These are phyloP conservation scores for Kwoniella sp. DNA, from an alignment of 768 basidiomycete species.

Conservation along the genomic window DNA sequence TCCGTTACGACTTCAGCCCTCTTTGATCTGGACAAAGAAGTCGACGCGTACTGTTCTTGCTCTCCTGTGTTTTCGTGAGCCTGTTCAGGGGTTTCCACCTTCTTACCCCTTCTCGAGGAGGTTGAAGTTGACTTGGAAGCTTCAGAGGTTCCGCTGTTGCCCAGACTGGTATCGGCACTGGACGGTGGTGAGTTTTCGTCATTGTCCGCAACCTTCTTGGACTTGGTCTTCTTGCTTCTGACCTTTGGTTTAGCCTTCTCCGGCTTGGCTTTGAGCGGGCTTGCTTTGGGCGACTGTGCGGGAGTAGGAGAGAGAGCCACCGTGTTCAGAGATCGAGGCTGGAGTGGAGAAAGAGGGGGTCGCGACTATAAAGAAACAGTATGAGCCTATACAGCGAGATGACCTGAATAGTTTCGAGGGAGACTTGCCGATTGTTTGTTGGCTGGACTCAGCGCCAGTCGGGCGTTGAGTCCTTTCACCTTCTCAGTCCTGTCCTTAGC, in stretches of 20 bases:
- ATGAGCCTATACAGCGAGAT: not conserved
- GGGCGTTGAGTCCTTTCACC: slow-evolving; percentile 36
- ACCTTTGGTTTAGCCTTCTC: slow-evolving; percentile 22
- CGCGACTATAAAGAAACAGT: slow-evolving; percentile 8
- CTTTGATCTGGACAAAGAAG: slow-evolving; percentile 5
- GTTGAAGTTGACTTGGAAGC: not conserved
- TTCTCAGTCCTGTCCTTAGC: slow-evolving; percentile 45
- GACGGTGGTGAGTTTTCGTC: slow-evolving; percentile 18
- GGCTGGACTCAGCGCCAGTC: slow-evolving; percentile 33
- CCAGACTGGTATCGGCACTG: not conserved
- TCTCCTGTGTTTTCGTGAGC: not conserved
- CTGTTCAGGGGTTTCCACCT: not conserved
- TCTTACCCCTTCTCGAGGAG: not conserved
- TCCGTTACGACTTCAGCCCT: not conserved
- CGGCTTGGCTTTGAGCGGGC: slow-evolving; percentile 14
- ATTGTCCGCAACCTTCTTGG: slow-evolving; percentile 3
- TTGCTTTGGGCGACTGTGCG: slow-evolving; percentile 16
- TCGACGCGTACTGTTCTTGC: slow-evolving; percentile 4
- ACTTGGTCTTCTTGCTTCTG: slow-evolving; percentile 26
- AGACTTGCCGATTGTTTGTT: slow-evolving; percentile 25
- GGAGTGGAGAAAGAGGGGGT: slow-evolving; percentile 43
- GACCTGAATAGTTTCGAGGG: no score
- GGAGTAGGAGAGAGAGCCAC: slow-evolving; percentile 10
- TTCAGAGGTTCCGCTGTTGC: not conserved
- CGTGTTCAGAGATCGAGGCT: slow-evolving; percentile 35